Percentiles rank a stretch among this genome's conserved stretches.
Evolutionary conservation across 805 yeast species (phyloP).

Genomic region (Schwanniomyces pseudopolymorphus): DNA sequence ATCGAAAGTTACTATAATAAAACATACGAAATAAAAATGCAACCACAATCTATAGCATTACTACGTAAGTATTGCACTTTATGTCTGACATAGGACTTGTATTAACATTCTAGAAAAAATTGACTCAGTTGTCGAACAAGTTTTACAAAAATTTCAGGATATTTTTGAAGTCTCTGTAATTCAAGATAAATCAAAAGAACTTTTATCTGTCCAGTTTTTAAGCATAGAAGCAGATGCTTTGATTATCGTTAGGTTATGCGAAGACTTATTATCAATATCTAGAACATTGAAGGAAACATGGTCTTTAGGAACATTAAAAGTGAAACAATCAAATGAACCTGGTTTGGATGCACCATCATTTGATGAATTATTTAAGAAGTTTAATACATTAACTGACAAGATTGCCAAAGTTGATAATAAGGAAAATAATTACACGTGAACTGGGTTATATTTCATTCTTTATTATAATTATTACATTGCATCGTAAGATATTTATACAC

Average conservation of each 20-base stretch:
- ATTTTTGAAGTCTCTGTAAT: conserved; percentile 48
- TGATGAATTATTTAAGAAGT: conserved; percentile 27
- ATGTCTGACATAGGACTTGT: background rate
- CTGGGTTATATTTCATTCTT: background rate
- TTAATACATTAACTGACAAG: conserved; percentile 32
- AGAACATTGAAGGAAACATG: conserved; percentile 53
- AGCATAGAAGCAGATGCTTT: conserved; percentile 56
- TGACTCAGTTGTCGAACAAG: conserved; percentile 50
- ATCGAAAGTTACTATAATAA: background rate
- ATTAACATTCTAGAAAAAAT: conserved; percentile 43
- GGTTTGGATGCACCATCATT: conserved; percentile 19
- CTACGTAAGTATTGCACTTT: conserved; percentile 18
- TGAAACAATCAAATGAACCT: conserved; percentile 10
- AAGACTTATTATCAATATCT: conserved; percentile 51
- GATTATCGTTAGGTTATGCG: conserved; percentile 50
- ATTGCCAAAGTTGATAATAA: conserved; percentile 22
- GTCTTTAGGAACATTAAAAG: conserved; percentile 55
- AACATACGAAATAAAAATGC: conserved; percentile 29
- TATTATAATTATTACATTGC: background rate
- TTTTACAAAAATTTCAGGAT: conserved; percentile 53
- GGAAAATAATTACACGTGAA: background rate
- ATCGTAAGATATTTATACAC: conserved; percentile 1
- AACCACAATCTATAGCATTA: conserved; percentile 33
- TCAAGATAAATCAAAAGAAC: conserved; percentile 40
- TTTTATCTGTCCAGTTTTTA: conserved; percentile 52